Base-by-base conservation (phyloP, 2,329 filamentous ascomycete species). In the Botryotinia narcissicola region DNA sequence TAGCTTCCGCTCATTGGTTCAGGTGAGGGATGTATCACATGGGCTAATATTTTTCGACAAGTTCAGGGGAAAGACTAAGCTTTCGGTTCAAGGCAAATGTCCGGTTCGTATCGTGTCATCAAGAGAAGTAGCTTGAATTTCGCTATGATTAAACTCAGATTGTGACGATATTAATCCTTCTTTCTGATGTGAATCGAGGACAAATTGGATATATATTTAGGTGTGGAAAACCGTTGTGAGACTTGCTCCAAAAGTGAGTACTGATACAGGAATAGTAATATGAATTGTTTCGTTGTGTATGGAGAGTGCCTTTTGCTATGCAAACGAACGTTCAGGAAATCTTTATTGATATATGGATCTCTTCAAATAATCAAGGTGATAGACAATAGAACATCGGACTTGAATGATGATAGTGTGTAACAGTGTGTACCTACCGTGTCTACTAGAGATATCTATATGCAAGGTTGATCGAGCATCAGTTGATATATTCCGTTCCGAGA, bases 401-500 rank as follows among this genome's bases (percentile, higher is more conserved):
- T 20, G 32, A 18, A 14, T 22, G 29, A 9, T 51, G 44, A 51
- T 37, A 22, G n/a, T 60, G 57, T 60, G 57, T 35, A 37, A 0
- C 32, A 35, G 32, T 35, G 32, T 35, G 32, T 35, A 35, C 32
- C 32, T 35, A 35, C 32, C 32, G 32, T 35, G 32, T 20, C 20
- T 25, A 44, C 42, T 44, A 20, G 44, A 20, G 18, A 46, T 22
- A 46, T 16, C 9, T 40, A 40, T 48, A 20, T 44, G 42, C 42
- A n/a, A 63, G 25, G 61, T 63, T 22, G 10, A 7, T 25, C 46
- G 16, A 40, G 7, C 16, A 22, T 51, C 64, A 48, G 64, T 35
- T 40, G 22, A 40, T 68, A 54, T 44, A 69, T 57, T 14, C 66
- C 66, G 35, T 18, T 57, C 64, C 66, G 66, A 42, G 29, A 32